Conservation (phyloP, 2,329 filamentous ascomycete genomes). For the Immersiporthe knoxdaviesiana region DNA sequence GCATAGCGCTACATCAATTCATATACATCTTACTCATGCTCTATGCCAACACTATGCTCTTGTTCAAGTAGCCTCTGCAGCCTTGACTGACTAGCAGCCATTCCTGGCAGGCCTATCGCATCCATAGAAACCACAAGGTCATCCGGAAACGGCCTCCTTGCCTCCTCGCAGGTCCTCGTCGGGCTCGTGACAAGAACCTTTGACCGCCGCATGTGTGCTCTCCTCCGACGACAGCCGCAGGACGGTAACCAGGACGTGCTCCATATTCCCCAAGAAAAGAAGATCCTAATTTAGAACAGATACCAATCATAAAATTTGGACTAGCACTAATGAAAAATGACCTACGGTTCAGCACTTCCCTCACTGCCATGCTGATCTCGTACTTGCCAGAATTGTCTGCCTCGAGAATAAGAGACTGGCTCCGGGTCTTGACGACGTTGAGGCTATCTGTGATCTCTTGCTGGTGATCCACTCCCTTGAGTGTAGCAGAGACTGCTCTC, state of each 20-base stretch:
- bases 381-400: too few species aligned
- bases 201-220: neutral
- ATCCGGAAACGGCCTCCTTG: neutral
- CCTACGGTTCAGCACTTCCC: too few species aligned
- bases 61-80: neutral
- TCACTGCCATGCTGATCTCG: too few species aligned
- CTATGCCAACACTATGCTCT: neutral
- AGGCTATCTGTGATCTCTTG: neutral
- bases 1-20: slow-evolving; percentile 6
- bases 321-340: too few species aligned
- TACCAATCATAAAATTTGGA: too few species aligned
- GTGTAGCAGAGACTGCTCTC: neutral
- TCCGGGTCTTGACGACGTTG: neutral
- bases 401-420: neutral
- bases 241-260: neutral
- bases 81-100: neutral
- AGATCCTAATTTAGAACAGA: neutral
- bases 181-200: slow-evolving; percentile 19
- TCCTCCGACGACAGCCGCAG: neutral
- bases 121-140: slow-evolving; percentile 4
- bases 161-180: neutral
- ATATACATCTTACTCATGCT: neutral
- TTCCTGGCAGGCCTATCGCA: neutral
- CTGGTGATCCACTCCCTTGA: neutral
- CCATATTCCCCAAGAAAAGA: neutral